Evolutionary conservation across 2,329 filamentous ascomycete genomes (phyloP).

Genomic region (Phyllosticta capitalensis): DNA sequence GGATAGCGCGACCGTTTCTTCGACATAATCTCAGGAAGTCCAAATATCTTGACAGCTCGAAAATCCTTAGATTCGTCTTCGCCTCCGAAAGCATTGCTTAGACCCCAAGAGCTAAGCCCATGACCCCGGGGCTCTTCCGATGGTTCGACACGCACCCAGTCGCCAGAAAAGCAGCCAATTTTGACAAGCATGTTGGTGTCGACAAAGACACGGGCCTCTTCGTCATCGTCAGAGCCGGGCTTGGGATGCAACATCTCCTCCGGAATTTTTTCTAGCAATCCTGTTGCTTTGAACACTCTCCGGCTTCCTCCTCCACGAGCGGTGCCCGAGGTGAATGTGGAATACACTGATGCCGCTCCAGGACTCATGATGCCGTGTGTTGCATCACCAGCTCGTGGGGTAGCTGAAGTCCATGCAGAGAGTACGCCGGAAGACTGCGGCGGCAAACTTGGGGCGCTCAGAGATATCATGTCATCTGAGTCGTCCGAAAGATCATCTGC

Average conservation of each 20-base stretch:
- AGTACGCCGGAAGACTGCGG: conserved; percentile 70
- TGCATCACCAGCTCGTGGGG: conserved; percentile 64
- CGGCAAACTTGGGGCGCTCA: conserved; percentile 69
- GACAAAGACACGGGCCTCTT: conserved; percentile 79
- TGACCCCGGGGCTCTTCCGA: conserved; percentile 63
- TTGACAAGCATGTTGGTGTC: conserved; percentile 77
- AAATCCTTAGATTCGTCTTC: conserved; percentile 53
- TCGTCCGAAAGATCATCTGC: conserved; percentile 82
- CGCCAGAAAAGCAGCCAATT: conserved; percentile 92
- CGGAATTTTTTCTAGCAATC: conserved; percentile 61
- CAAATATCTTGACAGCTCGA: conserved; percentile 82
- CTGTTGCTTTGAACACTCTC: conserved; percentile 76
- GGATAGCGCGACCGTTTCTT: conserved; percentile 46
- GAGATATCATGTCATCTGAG: conserved; percentile 87
- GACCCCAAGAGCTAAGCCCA: conserved; percentile 56
- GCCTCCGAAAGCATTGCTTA: conserved; percentile 54
- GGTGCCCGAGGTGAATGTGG: conserved; percentile 76
- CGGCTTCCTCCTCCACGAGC: conserved; percentile 60
- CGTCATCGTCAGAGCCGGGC: conserved; percentile 74
- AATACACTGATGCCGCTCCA: conserved; percentile 64
- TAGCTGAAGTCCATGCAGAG: conserved; percentile 70
- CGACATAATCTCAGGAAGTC: conserved; percentile 64
- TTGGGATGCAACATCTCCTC: conserved; percentile 77
- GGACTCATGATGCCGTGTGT: conserved; percentile 71
- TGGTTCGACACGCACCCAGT: conserved; percentile 83